These are phyloP conservation scores for Leccinum subgranulosum DNA, from an alignment of 768 basidiomycete species.

Conservation along the genomic window DNA sequence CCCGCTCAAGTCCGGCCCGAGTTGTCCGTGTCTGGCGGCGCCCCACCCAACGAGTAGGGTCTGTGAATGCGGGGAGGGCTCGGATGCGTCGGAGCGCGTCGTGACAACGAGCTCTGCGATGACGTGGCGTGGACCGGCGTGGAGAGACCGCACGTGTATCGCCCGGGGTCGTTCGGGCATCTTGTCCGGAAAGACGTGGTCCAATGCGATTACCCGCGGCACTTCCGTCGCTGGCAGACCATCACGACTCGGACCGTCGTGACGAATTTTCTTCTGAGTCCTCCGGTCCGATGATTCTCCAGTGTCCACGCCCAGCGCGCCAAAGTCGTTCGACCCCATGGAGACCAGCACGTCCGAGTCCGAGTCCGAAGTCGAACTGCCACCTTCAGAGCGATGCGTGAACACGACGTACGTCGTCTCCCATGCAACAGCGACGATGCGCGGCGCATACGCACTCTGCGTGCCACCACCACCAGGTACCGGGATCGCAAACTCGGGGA, in stretches of 20 bases:
- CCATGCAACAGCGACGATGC: constrained; percentile 59
- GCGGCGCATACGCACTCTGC: background rate
- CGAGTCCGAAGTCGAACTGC: background rate
- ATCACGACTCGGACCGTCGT: background rate
- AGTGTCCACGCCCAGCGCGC: constrained; percentile 61
- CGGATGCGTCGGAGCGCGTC: constrained; percentile 18
- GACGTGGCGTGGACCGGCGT: constrained; percentile 67
- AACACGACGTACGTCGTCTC: constrained; percentile 79
- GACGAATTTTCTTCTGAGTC: background rate
- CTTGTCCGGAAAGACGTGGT: constrained; percentile 36
- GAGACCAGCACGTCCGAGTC: constrained; percentile 58
- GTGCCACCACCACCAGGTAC: background rate
- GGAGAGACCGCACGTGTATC: constrained; percentile 42
- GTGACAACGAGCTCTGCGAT: constrained; percentile 34
- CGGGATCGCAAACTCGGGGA: constrained; percentile 18
- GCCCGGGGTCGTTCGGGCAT: constrained; percentile 29
- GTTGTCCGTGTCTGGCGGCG: constrained; percentile 77
- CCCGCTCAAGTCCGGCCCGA: constrained; percentile 42
- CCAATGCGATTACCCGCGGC: constrained; percentile 12
- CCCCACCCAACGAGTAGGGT: constrained; percentile 75
- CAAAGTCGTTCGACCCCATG: constrained; percentile 84
- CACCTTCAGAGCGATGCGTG: constrained; percentile 18
- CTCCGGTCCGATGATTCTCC: background rate
- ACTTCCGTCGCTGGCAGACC: background rate
- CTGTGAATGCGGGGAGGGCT: constrained; percentile 5